Percentiles rank a stretch among this genome's conserved stretches.
phyloP scores from a whole-genome alignment of 2,329 filamentous ascomycete species.

The Phaeosphaeria sp. region DNA sequence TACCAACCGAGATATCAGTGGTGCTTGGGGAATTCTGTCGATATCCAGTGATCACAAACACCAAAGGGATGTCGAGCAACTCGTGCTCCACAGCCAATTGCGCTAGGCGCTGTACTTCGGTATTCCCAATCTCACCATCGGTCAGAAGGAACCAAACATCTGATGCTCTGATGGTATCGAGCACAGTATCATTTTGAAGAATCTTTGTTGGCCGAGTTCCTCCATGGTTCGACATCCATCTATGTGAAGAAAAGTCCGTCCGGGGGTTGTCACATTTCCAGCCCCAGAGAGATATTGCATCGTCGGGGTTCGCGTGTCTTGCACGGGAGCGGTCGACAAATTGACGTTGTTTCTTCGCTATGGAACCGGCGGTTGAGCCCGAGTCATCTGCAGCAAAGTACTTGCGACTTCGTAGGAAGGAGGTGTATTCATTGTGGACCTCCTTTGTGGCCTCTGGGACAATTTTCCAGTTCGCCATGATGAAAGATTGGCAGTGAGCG shows the following conservation, averaged over 20 bases:
- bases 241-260: conserved; percentile 4
- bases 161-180: conserved; percentile 25
- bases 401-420: conserved; percentile 25
- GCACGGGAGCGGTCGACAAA: conserved; percentile 24
- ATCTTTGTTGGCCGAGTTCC: conserved; percentile 31
- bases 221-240: conserved; percentile 21
- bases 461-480: conserved; percentile 25
- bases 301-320: conserved; percentile 10
- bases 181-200: conserved; percentile 18
- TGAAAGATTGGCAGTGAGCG: background rate
- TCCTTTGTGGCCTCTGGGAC: conserved; percentile 9
- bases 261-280: conserved; percentile 23
- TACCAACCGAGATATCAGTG: conserved; percentile 42
- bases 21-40: conserved; percentile 22
- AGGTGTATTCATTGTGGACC: conserved; percentile 11
- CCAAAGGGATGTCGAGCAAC: conserved; percentile 27
- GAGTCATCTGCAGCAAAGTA: conserved; percentile 46
- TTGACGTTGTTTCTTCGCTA: conserved; percentile 20
- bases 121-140: conserved; percentile 36
- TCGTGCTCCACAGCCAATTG: conserved; percentile 21
- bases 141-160: conserved; percentile 44
- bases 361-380: conserved; percentile 30
- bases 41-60: conserved; percentile 32
- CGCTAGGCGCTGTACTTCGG: conserved; percentile 28
- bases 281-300: conserved; percentile 31